These are phyloP conservation scores for Allium cepa DNA, from an alignment of 106 monocot species.

Conservation along the genomic window DNA sequence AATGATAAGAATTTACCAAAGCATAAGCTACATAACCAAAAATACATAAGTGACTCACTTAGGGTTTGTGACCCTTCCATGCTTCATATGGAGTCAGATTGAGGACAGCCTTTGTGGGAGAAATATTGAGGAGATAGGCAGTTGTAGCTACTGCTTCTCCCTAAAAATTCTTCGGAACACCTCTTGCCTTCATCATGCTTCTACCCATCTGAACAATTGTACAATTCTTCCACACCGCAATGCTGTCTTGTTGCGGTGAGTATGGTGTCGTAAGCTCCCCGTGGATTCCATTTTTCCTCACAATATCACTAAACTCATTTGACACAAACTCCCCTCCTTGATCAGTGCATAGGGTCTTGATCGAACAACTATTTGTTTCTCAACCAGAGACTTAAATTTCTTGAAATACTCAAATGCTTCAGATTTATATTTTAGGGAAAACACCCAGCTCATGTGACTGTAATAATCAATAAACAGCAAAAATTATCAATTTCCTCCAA, in stretches of 20 bases:
- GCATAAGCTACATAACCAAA: conserved; percentile 1
- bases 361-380: not conserved
- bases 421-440: not conserved
- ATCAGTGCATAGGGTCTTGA: not conserved
- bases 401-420: conserved; percentile 1
- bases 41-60: not conserved
- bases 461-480: too few relatives aligned
- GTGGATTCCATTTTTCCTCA: not conserved
- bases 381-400: not conserved
- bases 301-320: not conserved
- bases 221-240: not conserved
- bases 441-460: too few relatives aligned
- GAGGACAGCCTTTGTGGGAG: too few relatives aligned
- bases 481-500: not conserved
- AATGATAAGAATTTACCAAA: not conserved
- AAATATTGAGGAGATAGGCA: not conserved
- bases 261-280: not conserved
- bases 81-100: conserved; percentile 3
- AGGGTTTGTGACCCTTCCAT: not conserved
- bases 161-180: not conserved
- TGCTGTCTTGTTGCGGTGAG: not conserved
- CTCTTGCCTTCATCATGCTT: not conserved
- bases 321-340: not conserved
- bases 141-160: not conserved
- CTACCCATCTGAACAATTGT: not conserved